Conservation (phyloP, 306 rosid species). For the Lotus japonicus region DNA sequence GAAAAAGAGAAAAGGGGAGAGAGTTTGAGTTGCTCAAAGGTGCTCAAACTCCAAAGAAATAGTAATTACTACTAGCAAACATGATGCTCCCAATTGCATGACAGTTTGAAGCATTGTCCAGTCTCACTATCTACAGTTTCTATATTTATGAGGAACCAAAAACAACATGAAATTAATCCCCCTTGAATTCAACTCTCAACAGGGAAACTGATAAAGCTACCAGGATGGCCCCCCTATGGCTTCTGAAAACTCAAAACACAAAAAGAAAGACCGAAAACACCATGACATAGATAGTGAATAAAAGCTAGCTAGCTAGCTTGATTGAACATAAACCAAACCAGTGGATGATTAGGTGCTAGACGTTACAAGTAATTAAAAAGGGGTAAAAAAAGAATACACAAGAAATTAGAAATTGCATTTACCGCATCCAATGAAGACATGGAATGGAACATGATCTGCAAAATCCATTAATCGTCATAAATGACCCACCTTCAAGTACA, state of each 20-base stretch:
- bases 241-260: constrained; percentile 6
- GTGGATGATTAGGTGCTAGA: neutral
- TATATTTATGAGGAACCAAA: constrained; percentile 16
- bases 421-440: constrained; percentile 25
- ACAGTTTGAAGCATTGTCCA: constrained; percentile 23
- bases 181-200: constrained; percentile 20
- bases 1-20: neutral
- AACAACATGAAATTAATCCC: constrained; percentile 13
- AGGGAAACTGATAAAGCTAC: constrained; percentile 10
- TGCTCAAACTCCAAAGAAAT: constrained; percentile 30
- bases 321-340: too few relatives aligned
- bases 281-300: too few relatives aligned
- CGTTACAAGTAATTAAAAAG: neutral
- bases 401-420: constrained; percentile 20
- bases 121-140: constrained; percentile 8
- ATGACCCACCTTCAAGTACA: constrained; percentile 35
- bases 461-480: constrained; percentile 28
- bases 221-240: constrained; percentile 23
- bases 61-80: neutral
- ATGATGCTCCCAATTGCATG: constrained; percentile 13
- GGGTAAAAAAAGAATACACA: neutral
- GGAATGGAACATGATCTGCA: constrained; percentile 37
- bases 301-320: neutral
- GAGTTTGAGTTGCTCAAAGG: neutral
- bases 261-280: neutral